These are phyloP conservation scores for Scheffersomyces lignosus DNA, from an alignment of 805 yeast species.

Conservation along the genomic window DNA sequence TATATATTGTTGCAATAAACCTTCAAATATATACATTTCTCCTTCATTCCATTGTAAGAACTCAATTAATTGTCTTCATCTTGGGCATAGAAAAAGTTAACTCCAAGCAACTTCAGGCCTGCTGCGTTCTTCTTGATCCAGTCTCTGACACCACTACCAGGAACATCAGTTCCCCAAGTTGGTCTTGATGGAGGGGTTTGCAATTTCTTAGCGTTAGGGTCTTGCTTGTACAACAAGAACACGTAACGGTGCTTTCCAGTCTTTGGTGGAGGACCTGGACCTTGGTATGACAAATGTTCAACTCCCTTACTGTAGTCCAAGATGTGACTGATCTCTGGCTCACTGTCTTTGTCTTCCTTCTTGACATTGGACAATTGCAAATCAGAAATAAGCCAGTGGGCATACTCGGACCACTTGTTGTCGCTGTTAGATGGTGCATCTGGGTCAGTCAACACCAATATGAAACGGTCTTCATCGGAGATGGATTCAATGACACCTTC, in stretches of 20 bases:
- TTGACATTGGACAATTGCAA: slow-evolving; percentile 42
- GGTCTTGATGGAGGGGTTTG: slow-evolving; percentile 56
- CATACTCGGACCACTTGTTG: slow-evolving; percentile 84
- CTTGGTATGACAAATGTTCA: slow-evolving; percentile 58
- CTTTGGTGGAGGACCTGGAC: slow-evolving; percentile 89
- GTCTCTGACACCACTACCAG: slow-evolving; percentile 74
- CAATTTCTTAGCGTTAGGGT: slow-evolving; percentile 37
- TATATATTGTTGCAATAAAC: too few relatives aligned
- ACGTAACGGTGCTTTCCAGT: slow-evolving; percentile 89
- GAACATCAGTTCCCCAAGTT: slow-evolving; percentile 84
- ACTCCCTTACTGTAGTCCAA: slow-evolving; percentile 37
- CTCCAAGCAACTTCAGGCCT: slow-evolving; percentile 61
- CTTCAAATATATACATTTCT: too few relatives aligned
- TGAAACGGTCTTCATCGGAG: slow-evolving; percentile 53
- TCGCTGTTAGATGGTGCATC: slow-evolving; percentile 88
- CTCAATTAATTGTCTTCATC: slow-evolving; percentile 28
- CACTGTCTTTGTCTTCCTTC: slow-evolving; percentile 29
- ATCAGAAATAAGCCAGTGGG: slow-evolving; percentile 69
- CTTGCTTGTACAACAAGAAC: slow-evolving; percentile 72
- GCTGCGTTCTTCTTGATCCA: slow-evolving; percentile 66
- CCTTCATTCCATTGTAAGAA: too few relatives aligned
- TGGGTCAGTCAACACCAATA: slow-evolving; percentile 85
- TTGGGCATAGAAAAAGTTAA: slow-evolving; percentile 85
- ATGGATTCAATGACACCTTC: slow-evolving; percentile 42
- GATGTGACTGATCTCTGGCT: slow-evolving; percentile 22